These are phyloP conservation scores for Solanum sitiens DNA, from an alignment of 257 asterid species.

Conservation along the genomic window DNA sequence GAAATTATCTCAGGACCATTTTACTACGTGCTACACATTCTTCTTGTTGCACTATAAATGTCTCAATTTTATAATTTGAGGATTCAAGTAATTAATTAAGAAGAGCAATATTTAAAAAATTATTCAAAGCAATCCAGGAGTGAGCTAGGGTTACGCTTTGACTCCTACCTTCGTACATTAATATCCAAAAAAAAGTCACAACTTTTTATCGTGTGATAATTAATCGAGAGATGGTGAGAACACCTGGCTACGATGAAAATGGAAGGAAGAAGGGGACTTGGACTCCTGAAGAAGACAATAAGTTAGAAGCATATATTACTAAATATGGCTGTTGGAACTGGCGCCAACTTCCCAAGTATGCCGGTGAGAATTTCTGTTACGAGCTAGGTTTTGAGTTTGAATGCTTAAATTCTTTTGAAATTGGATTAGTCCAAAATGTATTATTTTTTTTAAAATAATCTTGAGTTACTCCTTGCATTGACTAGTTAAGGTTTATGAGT, in stretches of 20 bases:
- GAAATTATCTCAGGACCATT: not conserved
- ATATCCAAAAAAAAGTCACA: not conserved
- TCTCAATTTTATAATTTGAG: not conserved
- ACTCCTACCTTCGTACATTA: not conserved
- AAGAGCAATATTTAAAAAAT: not conserved
- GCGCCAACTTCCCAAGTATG: conserved; percentile 6
- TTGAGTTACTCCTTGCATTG: not conserved
- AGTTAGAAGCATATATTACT: not conserved
- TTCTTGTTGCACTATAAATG: not conserved
- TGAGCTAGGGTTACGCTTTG: not conserved
- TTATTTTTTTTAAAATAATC: not conserved
- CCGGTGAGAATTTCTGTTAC: not conserved
- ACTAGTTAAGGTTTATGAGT: no score
- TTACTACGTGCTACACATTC: not conserved
- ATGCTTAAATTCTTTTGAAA: not conserved
- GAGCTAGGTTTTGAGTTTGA: not conserved
- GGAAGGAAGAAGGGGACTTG: not conserved
- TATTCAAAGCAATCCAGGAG: not conserved
- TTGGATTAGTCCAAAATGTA: accelerated
- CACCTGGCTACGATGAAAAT: not conserved
- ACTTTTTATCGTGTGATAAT: not conserved
- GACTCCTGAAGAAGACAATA: conserved; percentile 7
- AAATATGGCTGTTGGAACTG: conserved; percentile 6
- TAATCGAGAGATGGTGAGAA: not conserved
- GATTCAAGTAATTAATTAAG: not conserved